Percentiles rank a stretch among this genome's conserved stretches.
Conservation (phyloP, 768 basidiomycete genomes). For the Pulveroboletus sp. region DNA sequence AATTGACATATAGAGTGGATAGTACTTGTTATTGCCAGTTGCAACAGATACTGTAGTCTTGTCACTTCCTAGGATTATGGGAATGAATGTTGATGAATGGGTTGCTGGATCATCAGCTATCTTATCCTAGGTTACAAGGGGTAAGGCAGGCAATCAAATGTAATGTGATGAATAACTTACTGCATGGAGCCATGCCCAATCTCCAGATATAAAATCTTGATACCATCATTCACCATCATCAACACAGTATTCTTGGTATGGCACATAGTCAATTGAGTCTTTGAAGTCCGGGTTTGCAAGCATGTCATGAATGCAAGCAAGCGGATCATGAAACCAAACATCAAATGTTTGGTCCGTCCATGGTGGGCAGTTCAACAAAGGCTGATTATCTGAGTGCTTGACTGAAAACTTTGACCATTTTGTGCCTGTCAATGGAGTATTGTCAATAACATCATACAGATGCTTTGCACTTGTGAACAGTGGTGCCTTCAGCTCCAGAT, state of each 20-base stretch:
- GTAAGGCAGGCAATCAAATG: too few species aligned
- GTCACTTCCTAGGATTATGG: neutral
- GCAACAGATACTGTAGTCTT: neutral
- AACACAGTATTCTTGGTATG: conserved; percentile 6
- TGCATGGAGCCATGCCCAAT: conserved; percentile 12
- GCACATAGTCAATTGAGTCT: conserved; percentile 20
- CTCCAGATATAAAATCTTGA: conserved; percentile 12
- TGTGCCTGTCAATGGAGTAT: too few species aligned
- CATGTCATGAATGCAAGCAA: too few species aligned
- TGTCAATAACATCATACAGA: too few species aligned
- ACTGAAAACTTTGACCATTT: too few species aligned
- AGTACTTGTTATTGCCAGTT: neutral
- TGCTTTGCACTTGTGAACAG: conserved; percentile 2
- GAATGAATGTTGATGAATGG: conserved; percentile 3
- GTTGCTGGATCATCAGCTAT: conserved; percentile 16
- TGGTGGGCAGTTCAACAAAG: neutral
- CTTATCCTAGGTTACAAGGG: conserved; percentile 14
- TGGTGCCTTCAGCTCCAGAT: too few species aligned
- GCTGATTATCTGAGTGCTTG: conserved; percentile 20
- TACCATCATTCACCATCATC: neutral
- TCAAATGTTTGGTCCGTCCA: conserved; percentile 29
- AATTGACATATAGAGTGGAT: neutral
- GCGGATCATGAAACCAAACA: conserved; percentile 26
- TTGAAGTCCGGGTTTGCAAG: conserved; percentile 22
- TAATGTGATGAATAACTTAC: neutral